Conservation (phyloP, 257 asterid species). For the Lycium ferocissimum region DNA sequence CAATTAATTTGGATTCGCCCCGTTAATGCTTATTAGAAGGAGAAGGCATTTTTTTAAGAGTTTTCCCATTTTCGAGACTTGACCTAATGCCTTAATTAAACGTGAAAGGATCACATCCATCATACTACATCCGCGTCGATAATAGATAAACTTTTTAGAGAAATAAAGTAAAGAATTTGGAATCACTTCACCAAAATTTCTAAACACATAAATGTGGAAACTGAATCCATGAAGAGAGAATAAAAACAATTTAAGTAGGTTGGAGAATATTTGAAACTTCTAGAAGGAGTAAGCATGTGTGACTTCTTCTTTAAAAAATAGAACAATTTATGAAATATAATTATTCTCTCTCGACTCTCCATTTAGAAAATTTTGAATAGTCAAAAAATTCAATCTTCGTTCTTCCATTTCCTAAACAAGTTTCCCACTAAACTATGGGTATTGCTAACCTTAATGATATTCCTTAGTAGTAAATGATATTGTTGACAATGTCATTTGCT, state of each 20-base stretch:
- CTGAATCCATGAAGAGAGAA: neutral
- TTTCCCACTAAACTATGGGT: neutral
- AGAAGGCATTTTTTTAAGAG: too few species aligned
- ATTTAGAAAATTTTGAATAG: neutral
- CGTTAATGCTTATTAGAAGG: too few species aligned
- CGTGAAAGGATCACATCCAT: too few species aligned
- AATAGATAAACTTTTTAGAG: too few species aligned
- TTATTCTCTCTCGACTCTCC: too few species aligned
- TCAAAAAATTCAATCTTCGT: too few species aligned
- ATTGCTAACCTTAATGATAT: neutral
- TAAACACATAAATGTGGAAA: neutral
- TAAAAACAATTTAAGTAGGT: neutral
- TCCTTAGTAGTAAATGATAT: neutral
- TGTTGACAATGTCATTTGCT: neutral
- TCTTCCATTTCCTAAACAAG: neutral
- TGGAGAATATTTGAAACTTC: neutral
- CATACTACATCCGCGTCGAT: too few species aligned
- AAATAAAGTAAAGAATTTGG: too few species aligned
- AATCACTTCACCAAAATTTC: neutral
- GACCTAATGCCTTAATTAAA: too few species aligned
- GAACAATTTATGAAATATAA: too few species aligned
- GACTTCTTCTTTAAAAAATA: neutral
- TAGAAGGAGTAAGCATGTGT: slow-evolving; percentile 5
- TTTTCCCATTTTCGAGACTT: too few species aligned
- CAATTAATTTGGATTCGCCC: too few species aligned